These are phyloP conservation scores for Fusarium sp. DNA, from an alignment of 2,329 filamentous ascomycete species.

Conservation along the genomic window DNA sequence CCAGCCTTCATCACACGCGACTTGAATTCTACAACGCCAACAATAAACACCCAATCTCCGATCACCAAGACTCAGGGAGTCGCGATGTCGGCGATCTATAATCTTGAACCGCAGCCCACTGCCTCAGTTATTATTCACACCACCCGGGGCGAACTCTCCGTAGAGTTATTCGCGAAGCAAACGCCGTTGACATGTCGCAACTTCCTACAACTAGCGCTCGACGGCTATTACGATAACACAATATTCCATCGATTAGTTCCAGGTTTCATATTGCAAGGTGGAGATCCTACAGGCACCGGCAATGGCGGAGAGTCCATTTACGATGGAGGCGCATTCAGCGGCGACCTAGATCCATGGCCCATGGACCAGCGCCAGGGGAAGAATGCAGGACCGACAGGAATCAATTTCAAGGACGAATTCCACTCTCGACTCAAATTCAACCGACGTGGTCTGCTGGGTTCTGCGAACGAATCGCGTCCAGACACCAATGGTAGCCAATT, in stretches of 20 bases:
- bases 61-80: background rate
- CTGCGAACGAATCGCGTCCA: conserved; percentile 86
- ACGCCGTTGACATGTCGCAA: conserved; percentile 91
- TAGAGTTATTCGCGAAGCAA: conserved; percentile 96
- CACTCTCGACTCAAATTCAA: conserved; percentile 95
- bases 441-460: conserved; percentile 88
- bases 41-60: background rate
- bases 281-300: conserved; percentile 92
- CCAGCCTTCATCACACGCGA: conserved; percentile 16
- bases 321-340: conserved; percentile 81
- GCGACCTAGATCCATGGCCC: conserved; percentile 77
- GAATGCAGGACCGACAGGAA: conserved; percentile 69
- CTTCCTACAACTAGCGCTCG: conserved; percentile 93
- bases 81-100: conserved; percentile 88
- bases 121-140: conserved; percentile 93
- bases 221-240: conserved; percentile 94
- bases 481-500: conserved; percentile 95
- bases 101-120: conserved; percentile 93
- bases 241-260: conserved; percentile 94
- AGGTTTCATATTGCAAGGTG: conserved; percentile 93
- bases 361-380: conserved; percentile 73
- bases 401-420: conserved; percentile 84
- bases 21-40: conserved; percentile 3
- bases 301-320: conserved; percentile 93
- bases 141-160: conserved; percentile 85